Conservation (phyloP, 148 eudicot genomes). For the Dysphania ambrosioides region DNA sequence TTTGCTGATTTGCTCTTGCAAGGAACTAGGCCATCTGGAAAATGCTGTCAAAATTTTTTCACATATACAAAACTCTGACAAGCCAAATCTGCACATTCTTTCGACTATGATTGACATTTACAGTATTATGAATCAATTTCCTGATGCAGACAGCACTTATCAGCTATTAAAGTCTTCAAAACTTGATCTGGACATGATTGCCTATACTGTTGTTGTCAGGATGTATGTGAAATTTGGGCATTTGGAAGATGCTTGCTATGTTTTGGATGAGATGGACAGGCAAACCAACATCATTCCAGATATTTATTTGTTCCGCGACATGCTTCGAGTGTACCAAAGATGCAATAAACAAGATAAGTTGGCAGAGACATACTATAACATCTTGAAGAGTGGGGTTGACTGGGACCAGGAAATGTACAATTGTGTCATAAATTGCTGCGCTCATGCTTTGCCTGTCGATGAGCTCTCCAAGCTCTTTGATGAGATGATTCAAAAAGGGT, state of each 20-base stretch:
- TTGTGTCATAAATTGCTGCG: slow-evolving; percentile 89
- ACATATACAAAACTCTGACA: slow-evolving; percentile 57
- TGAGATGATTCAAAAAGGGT: slow-evolving; percentile 79
- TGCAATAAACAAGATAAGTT: slow-evolving; percentile 53
- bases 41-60: slow-evolving; percentile 64
- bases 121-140: slow-evolving; percentile 54
- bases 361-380: slow-evolving; percentile 65
- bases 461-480: slow-evolving; percentile 85
- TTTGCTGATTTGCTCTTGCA: slow-evolving; percentile 83
- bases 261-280: slow-evolving; percentile 61
- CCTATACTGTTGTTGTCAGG: slow-evolving; percentile 66
- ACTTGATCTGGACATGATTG: slow-evolving; percentile 65
- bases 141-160: slow-evolving; percentile 67
- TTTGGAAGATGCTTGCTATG: slow-evolving; percentile 54
- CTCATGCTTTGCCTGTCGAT: slow-evolving; percentile 78
- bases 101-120: slow-evolving; percentile 90
- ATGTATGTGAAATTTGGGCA: slow-evolving; percentile 79
- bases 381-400: slow-evolving; percentile 47
- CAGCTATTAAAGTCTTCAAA: slow-evolving; percentile 46
- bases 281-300: slow-evolving; percentile 69
- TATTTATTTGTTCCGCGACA: slow-evolving; percentile 70
- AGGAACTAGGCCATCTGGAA: slow-evolving; percentile 65
- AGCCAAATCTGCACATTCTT: slow-evolving; percentile 71
- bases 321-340: slow-evolving; percentile 81
- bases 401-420: slow-evolving; percentile 98